These are phyloP conservation scores for Lyophyllum decastes DNA, from an alignment of 768 basidiomycete genomes.

Conservation along the genomic window DNA sequence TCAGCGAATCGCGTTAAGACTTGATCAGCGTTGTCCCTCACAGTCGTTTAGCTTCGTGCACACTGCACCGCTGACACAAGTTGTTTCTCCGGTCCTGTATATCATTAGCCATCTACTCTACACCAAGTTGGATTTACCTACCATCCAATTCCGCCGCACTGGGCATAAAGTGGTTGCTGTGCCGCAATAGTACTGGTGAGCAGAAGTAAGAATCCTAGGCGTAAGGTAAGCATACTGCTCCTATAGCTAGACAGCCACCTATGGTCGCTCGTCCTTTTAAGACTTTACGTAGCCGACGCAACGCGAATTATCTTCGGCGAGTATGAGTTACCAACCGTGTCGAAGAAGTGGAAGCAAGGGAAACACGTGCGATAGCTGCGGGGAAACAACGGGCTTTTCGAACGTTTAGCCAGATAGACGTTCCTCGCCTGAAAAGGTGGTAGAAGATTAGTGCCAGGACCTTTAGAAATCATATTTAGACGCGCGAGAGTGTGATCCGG, in stretches of 20 bases:
- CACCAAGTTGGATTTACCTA: conserved; percentile 17
- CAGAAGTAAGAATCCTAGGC: conserved; percentile 21
- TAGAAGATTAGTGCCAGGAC: not conserved
- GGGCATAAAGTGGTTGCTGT: conserved; percentile 42
- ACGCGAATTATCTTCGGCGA: conserved; percentile 14
- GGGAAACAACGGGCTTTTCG: conserved; percentile 25
- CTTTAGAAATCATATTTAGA: not conserved
- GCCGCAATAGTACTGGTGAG: conserved; percentile 27
- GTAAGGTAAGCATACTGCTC: conserved; percentile 11
- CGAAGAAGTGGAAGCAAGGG: conserved; percentile 4
- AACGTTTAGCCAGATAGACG: not conserved
- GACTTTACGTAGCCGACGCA: not conserved
- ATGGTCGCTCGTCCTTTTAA: conserved; percentile 8
- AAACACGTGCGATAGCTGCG: conserved; percentile 14
- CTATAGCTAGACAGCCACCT: not conserved
- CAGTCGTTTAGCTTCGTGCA: conserved; percentile 48
- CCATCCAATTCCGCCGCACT: conserved; percentile 56
- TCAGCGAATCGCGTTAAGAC: not conserved
- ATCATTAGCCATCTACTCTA: not conserved
- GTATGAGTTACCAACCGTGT: not conserved
- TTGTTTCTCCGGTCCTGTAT: conserved; percentile 48
- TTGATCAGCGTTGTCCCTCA: conserved; percentile 20
- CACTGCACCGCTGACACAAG: conserved; percentile 44
- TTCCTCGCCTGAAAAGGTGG: not conserved
- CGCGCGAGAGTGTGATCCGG: not conserved